Conservation (phyloP, 768 basidiomycete genomes). For the Agaricus subrufescens region DNA sequence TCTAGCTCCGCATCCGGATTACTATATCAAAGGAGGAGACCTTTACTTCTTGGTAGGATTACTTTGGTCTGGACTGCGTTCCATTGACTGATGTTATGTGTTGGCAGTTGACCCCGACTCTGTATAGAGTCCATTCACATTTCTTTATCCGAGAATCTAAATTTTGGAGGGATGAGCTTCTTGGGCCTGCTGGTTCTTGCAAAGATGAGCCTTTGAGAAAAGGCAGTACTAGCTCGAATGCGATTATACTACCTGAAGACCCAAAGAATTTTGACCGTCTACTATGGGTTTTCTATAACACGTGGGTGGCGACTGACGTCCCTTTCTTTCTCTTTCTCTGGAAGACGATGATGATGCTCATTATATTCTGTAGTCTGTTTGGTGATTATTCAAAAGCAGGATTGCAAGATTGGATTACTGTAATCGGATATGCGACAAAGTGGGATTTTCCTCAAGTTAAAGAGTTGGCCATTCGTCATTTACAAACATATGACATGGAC, state of each 20-base stretch:
- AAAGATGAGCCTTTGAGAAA: slow-evolving; percentile 16
- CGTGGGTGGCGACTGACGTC: slow-evolving; percentile 30
- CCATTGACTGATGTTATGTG: not conserved
- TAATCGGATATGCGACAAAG: not conserved
- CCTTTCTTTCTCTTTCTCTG: not conserved
- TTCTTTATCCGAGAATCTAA: slow-evolving; percentile 51
- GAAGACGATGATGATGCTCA: not conserved
- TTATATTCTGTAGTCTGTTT: not conserved
- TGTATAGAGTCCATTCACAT: slow-evolving; percentile 47
- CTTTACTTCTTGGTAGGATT: not conserved
- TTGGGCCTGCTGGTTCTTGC: slow-evolving; percentile 13
- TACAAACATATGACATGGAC: not conserved
- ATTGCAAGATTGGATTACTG: slow-evolving; percentile 2
- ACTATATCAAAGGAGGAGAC: slow-evolving; percentile 2
- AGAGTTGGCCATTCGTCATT: slow-evolving; percentile 5
- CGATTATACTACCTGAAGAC: slow-evolving; percentile 36
- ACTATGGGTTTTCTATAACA: slow-evolving; percentile 59
- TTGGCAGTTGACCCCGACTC: slow-evolving; percentile 35
- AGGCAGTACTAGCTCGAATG: slow-evolving; percentile 27
- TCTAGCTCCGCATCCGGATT: not conserved
- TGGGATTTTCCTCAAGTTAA: slow-evolving; percentile 10
- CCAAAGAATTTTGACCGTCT: slow-evolving; percentile 48
- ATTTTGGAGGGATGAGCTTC: slow-evolving; percentile 30
- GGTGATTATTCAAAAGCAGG: slow-evolving; percentile 2
- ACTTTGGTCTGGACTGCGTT: slow-evolving; percentile 16